These are phyloP conservation scores for Nitzschia inconspicua DNA, from an alignment of 108 stramenopile species.

Conservation along the genomic window DNA sequence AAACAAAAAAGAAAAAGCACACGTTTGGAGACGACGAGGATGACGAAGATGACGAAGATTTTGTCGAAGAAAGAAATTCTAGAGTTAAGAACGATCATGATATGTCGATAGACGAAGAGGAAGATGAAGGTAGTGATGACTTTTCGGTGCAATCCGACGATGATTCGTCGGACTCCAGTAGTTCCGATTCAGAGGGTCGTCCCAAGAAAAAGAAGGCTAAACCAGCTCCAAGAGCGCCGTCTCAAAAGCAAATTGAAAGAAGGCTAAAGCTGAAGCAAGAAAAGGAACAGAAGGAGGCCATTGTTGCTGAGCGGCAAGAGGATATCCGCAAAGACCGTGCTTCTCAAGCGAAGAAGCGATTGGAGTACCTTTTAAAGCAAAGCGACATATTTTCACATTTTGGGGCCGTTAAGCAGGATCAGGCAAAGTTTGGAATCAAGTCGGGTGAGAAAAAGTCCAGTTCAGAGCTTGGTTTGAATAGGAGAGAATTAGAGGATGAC, in stretches of 20 bases:
- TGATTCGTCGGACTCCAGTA: constrained; percentile 35
- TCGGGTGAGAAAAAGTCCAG: neutral
- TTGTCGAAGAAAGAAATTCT: constrained; percentile 6
- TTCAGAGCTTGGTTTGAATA: neutral
- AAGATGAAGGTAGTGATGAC: constrained; percentile 31
- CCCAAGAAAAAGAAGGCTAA: constrained; percentile 38
- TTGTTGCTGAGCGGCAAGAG: constrained; percentile 63
- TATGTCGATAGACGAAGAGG: constrained; percentile 27
- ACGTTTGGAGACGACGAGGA: constrained; percentile 7
- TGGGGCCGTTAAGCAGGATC: constrained; percentile 74
- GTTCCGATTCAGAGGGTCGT: constrained; percentile 24
- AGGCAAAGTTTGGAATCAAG: constrained; percentile 48
- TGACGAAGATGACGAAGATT: constrained; percentile 11
- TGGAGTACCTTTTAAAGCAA: constrained; percentile 94
- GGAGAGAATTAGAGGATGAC: constrained; percentile 25
- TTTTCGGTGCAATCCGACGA: constrained; percentile 41
- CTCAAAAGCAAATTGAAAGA: constrained; percentile 48
- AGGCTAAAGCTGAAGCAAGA: constrained; percentile 41
- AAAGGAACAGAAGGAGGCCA: constrained; percentile 66
- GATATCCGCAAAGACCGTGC: constrained; percentile 71
- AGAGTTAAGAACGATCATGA: constrained; percentile 18
- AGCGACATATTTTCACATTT: constrained; percentile 97
- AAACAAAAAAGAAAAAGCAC: constrained; percentile 1
- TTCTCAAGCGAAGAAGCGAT: constrained; percentile 78
- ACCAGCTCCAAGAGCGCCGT: constrained; percentile 24